Conservation (phyloP, 2,329 filamentous ascomycete genomes). For the Pseudogymnoascus sp. region DNA sequence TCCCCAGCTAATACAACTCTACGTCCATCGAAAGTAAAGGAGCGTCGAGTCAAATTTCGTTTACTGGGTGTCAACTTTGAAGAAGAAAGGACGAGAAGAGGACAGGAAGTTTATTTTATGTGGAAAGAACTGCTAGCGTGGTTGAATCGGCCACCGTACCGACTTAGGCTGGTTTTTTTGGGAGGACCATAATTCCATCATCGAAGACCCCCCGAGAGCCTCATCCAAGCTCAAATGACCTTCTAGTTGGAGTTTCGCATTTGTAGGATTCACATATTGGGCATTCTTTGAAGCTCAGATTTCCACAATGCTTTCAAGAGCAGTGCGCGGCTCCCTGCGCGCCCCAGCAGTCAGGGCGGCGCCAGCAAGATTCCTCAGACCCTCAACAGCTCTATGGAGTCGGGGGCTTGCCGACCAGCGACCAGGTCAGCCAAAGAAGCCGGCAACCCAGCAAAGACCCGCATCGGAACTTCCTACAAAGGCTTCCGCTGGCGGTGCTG, state of each 20-base stretch:
- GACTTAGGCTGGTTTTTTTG: conserved; percentile 22
- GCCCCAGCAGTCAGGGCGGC: conserved; percentile 22
- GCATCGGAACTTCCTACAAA: conserved; percentile 10
- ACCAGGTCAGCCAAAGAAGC: conserved; percentile 24
- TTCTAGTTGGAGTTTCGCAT: conserved; percentile 22
- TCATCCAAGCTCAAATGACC: conserved; percentile 9
- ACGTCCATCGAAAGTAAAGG: conserved; percentile 40
- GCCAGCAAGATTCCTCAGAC: conserved; percentile 27
- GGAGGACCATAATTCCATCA: conserved; percentile 10
- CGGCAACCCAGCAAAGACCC: conserved; percentile 19
- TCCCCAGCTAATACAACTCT: conserved; percentile 50
- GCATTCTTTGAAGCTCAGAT: conserved; percentile 8
- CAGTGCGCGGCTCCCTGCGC: conserved; percentile 23
- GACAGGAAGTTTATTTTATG: conserved; percentile 13
- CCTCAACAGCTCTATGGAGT: conserved; percentile 34
- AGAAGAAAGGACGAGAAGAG: conserved; percentile 33
- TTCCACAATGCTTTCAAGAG: conserved; percentile 28
- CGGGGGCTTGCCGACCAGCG: conserved; percentile 38
- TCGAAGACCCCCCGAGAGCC: not conserved
- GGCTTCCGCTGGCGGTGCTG: conserved; percentile 11
- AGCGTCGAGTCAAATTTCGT: conserved; percentile 53
- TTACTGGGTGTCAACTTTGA: conserved; percentile 51
- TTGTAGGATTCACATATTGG: conserved; percentile 11
- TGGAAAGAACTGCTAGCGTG: conserved; percentile 18
- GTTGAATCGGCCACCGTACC: conserved; percentile 17